Conservation (phyloP, 2,329 filamentous ascomycete genomes). For the Mycocentrospora acerina region DNA sequence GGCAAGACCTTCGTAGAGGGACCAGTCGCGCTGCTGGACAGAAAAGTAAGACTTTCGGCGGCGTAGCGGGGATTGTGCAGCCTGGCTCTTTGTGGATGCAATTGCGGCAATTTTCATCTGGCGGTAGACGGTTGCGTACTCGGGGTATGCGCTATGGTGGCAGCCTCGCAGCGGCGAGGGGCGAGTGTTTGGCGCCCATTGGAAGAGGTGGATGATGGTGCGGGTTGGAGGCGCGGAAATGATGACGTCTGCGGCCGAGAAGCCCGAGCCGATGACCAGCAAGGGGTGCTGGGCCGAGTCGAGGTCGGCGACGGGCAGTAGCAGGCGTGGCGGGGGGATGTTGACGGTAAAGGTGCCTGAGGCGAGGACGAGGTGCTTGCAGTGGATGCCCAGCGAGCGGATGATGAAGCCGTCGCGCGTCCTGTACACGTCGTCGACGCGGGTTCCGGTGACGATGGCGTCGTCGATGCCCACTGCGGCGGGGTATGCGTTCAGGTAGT, state of each 20-base stretch:
- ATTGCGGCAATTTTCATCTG: constrained; percentile 58
- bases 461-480: constrained; percentile 54
- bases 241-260: constrained; percentile 63
- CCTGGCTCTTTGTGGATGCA: constrained; percentile 16
- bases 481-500: constrained; percentile 59
- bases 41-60: constrained; percentile 42
- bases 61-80: constrained; percentile 23
- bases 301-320: constrained; percentile 48
- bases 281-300: constrained; percentile 42
- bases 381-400: constrained; percentile 54
- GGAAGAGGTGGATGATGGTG: constrained; percentile 61
- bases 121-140: constrained; percentile 62
- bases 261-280: constrained; percentile 62
- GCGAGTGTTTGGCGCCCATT: constrained; percentile 58
- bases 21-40: constrained; percentile 54
- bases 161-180: constrained; percentile 61
- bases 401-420: constrained; percentile 52
- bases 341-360: constrained; percentile 60
- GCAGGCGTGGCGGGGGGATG: constrained; percentile 53
- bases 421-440: constrained; percentile 48
- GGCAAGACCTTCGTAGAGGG: constrained; percentile 57
- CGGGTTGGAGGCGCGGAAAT: constrained; percentile 54
- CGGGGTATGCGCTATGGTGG: constrained; percentile 62
- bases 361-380: constrained; percentile 59
- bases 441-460: constrained; percentile 47